phyloP scores from a whole-genome alignment of 2,329 filamentous ascomycete genomes.

The Calonectria pteridis region DNA sequence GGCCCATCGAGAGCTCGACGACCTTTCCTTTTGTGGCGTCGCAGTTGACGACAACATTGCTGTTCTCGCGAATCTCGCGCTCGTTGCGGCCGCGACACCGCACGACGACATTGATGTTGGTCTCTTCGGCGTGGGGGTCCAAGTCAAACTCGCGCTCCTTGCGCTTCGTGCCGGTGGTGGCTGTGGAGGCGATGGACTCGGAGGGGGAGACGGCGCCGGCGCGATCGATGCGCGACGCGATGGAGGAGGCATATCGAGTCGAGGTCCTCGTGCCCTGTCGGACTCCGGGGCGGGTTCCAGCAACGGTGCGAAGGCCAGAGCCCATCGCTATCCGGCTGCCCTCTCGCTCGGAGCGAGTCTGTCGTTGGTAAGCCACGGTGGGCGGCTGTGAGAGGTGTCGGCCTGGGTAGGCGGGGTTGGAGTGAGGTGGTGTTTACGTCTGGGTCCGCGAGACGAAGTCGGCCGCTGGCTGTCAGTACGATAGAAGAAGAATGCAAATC shows the following conservation, averaged over 20 bases:
- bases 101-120: slow-evolving; percentile 98
- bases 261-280: slow-evolving; percentile 41
- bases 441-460: neutral
- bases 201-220: slow-evolving; percentile 74
- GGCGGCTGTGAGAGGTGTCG: slow-evolving; percentile 33
- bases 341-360: slow-evolving; percentile 55
- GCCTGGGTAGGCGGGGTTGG: slow-evolving; percentile 17
- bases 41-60: slow-evolving; percentile 88
- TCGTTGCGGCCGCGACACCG: slow-evolving; percentile 93
- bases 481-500: neutral
- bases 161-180: slow-evolving; percentile 77
- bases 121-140: slow-evolving; percentile 77
- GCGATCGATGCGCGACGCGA: slow-evolving; percentile 42
- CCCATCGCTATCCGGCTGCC: slow-evolving; percentile 50
- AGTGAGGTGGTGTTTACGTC: neutral
- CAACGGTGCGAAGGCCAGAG: slow-evolving; percentile 44
- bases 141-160: slow-evolving; percentile 88
- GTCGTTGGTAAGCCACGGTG: slow-evolving; percentile 52
- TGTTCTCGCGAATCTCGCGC: slow-evolving; percentile 93
- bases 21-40: slow-evolving; percentile 89
- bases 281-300: slow-evolving; percentile 41
- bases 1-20: slow-evolving; percentile 91
- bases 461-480: neutral
- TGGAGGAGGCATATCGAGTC: slow-evolving; percentile 40
- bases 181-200: slow-evolving; percentile 72